Conservation (phyloP, 176 grass and related monocot species). For the Areca catechu region DNA sequence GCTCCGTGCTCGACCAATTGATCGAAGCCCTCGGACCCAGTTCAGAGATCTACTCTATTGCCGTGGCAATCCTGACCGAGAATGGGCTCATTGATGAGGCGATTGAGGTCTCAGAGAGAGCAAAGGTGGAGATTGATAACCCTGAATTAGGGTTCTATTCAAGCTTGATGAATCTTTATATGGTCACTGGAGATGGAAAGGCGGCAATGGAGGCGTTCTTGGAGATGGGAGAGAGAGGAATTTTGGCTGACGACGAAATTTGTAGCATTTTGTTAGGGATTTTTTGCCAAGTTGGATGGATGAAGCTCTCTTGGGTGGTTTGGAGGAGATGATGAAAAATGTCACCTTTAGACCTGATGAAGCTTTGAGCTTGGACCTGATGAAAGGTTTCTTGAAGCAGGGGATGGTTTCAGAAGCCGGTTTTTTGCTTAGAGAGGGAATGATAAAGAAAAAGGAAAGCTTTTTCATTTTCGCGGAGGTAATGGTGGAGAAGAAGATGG, state of each 20-base stretch:
- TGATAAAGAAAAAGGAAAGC: not conserved
- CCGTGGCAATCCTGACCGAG: not conserved
- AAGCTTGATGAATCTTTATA: not conserved
- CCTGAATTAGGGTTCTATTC: not conserved
- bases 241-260: not conserved
- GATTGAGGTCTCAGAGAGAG: not conserved
- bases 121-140: not conserved
- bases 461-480: not conserved
- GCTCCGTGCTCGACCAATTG: not conserved
- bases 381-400: constrained; percentile 1
- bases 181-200: not conserved
- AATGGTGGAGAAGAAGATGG: not conserved
- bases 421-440: not conserved
- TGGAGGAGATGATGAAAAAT: not conserved
- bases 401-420: not conserved
- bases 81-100: not conserved
- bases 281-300: not conserved
- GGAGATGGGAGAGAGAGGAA: not conserved
- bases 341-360: not conserved
- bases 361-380: not conserved
- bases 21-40: not conserved
- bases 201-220: constrained; percentile 1
- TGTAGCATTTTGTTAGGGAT: not conserved
- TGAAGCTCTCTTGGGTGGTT: not conserved
- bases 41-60: not conserved